Evolutionary conservation across 495 filamentous ascomycete genomes (phyloP), one percentile per base, ranked within the genome.

Genomic region (Xylona heveae): DNA sequence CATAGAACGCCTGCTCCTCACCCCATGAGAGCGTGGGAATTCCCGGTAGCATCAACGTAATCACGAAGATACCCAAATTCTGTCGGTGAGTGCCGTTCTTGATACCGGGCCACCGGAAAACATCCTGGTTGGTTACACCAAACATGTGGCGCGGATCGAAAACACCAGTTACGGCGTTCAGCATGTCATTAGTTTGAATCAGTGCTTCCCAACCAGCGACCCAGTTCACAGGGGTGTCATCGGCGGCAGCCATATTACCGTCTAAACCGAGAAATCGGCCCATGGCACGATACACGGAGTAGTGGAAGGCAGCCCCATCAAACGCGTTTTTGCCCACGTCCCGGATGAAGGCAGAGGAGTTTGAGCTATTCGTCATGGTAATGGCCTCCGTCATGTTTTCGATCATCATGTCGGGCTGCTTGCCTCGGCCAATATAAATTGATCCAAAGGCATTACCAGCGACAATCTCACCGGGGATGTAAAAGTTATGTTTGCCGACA

Each of bases 81-180:
- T n/a, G n/a, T n/a, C n/a, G n/a, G n/a, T n/a, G n/a, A n/a, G 64
- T 61, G 4, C 74, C 74, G 33, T 63, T 55, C 9, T 59, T 51
- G 28, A 79, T 55, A 2, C 66, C 56, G 6, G 74, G 73, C 74
- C 74, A 79, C 5, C 72, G 61, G 46, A 78, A 74, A 5, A 78
- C 71, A 43, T 78, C 73, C 48, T 78, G 73, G 40, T 78, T 78
- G 5, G 68, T 72, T 1, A 56, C 57, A 19, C 73, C 73, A 30
- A 65, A 78, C 57, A 78, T 62, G 42, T 78, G 72, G 10, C 73
- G 58, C 3, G 73, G 73, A 41, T 78, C 73, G 34, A 75, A 74
- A 34, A 62, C 52, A 29, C 67, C 70, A 3, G 63, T 74, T 43
- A 71, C 67, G 4, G 66, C 55, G 36, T 78, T 78, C 36, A 63